Percentiles rank a stretch among this genome's conserved stretches.
These are phyloP conservation scores for Russula foetens DNA, from an alignment of 768 basidiomycete genomes.

Conservation along the genomic window DNA sequence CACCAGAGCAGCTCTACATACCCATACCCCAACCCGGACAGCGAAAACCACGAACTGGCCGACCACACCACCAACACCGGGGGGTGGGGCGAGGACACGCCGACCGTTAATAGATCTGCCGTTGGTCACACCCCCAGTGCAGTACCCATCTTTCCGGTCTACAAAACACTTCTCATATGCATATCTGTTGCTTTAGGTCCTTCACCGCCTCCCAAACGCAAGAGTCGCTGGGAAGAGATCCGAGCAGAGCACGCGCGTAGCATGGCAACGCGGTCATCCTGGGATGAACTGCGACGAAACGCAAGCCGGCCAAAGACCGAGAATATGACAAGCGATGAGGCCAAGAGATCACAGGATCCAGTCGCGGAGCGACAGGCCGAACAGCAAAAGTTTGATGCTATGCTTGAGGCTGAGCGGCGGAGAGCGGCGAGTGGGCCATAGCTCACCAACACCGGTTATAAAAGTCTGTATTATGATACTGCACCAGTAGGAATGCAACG, in stretches of 20 bases:
- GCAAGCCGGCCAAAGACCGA: constrained; percentile 4
- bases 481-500: no score
- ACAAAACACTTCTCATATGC: background rate
- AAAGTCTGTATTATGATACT: no score
- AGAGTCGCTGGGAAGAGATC: constrained; percentile 59
- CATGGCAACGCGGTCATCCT: constrained; percentile 41
- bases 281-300: constrained; percentile 59
- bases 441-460: no score
- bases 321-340: constrained; percentile 35
- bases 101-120: background rate
- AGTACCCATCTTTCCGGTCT: background rate
- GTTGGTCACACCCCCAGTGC: background rate
- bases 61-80: background rate
- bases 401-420: constrained; percentile 51
- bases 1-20: background rate
- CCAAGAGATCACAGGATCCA: constrained; percentile 21
- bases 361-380: constrained; percentile 34
- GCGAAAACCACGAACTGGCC: background rate
- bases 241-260: constrained; percentile 43
- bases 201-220: constrained; percentile 6
- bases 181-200: background rate
- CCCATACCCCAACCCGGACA: background rate
- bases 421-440: constrained; percentile 18
- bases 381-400: constrained; percentile 50
- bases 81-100: background rate